Evolutionary conservation across 1,284 basidiomycete species (phyloP).

Genomic region (Ganoderma meredithae): DNA sequence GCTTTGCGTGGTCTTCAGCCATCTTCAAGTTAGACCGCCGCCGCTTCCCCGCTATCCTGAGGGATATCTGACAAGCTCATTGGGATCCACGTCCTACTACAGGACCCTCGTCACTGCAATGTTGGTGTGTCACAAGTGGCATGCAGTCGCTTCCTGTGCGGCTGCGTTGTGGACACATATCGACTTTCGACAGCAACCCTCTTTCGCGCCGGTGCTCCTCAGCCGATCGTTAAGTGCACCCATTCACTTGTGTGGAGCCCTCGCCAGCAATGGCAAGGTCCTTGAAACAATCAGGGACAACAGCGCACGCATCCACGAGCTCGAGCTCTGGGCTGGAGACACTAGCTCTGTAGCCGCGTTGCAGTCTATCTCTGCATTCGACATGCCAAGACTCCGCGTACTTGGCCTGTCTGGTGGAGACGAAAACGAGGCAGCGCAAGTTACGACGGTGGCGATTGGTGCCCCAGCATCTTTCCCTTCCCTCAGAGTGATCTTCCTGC

Average conservation of each 20-base stretch:
- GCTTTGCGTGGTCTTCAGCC: background rate
- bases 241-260: background rate
- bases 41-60: background rate
- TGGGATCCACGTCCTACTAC: background rate
- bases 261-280: background rate
- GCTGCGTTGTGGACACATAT: constrained; percentile 1
- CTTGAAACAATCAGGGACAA: background rate
- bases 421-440: no score
- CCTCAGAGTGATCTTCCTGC: background rate
- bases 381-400: background rate
- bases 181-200: background rate
- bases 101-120: background rate
- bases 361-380: background rate
- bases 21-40: background rate
- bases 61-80: background rate
- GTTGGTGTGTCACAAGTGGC: constrained; percentile 1
- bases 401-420: background rate
- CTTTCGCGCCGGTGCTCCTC: background rate
- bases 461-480: background rate
- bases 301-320: background rate
- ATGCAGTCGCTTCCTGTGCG: background rate
- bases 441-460: no score
- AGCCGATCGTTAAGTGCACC: background rate
- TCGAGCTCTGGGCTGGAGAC: background rate
- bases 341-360: background rate